phyloP scores from a whole-genome alignment of 2,329 filamentous ascomycete genomes.

The Ophiocordyceps camponoti-floridani region DNA sequence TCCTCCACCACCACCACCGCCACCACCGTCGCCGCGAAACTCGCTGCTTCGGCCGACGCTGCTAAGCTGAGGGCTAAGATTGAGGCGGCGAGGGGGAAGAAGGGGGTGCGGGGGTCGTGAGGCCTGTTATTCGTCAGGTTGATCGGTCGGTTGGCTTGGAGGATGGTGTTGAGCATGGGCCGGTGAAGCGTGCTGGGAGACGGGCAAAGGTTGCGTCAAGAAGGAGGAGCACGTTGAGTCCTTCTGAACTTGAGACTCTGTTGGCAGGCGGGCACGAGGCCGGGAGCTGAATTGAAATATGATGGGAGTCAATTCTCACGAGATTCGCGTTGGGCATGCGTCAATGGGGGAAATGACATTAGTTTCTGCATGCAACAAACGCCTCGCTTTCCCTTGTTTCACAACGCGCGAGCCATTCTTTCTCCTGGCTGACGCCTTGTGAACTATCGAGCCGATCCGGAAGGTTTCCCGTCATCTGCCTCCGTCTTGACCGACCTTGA shows the following conservation, averaged over 20 bases:
- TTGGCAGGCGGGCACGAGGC: slow-evolving; percentile 29
- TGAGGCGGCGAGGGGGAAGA: no score
- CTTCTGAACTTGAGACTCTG: slow-evolving; percentile 54
- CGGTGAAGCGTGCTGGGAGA: slow-evolving; percentile 28
- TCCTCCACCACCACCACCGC: slow-evolving; percentile 28
- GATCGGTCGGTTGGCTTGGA: no score
- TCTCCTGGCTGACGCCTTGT: not conserved
- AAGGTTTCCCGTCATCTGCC: no score
- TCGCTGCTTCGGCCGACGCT: slow-evolving; percentile 45
- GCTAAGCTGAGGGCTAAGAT: slow-evolving; percentile 37
- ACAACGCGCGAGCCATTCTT: not conserved
- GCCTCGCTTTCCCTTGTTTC: not conserved
- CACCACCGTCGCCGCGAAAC: slow-evolving; percentile 32
- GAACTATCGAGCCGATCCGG: not conserved
- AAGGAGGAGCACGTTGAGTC: slow-evolving; percentile 56
- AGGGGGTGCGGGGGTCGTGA: no score
- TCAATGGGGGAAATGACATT: not conserved
- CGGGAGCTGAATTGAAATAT: no score
- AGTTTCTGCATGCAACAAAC: not conserved
- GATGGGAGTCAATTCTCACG: no score
- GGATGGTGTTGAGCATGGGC: no score
- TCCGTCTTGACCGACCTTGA: no score
- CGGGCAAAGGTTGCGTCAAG: slow-evolving; percentile 39
- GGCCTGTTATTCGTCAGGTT: no score
- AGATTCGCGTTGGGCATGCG: no score